These are phyloP conservation scores for Cladophialophora yegresii DNA, from an alignment of 2,329 filamentous ascomycete species.

Conservation along the genomic window DNA sequence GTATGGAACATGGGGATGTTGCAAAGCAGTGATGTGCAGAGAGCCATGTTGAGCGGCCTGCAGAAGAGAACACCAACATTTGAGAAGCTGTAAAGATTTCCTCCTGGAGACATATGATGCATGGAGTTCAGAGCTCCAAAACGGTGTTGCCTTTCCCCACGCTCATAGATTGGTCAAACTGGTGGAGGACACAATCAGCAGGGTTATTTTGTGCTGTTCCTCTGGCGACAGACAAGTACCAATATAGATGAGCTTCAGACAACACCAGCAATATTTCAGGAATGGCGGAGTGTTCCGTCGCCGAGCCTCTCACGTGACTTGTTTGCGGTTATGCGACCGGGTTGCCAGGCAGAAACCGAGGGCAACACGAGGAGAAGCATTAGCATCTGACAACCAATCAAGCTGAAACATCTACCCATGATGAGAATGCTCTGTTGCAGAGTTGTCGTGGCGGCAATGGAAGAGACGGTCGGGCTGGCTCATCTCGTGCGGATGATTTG, in stretches of 20 bases:
- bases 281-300: conserved; percentile 5
- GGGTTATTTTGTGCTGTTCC: conserved; percentile 17
- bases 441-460: not conserved
- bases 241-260: not conserved
- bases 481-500: not conserved
- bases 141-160: not conserved
- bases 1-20: conserved; percentile 85
- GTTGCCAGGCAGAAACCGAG: conserved; percentile 11
- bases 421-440: conserved; percentile 6
- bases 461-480: not conserved
- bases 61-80: conserved; percentile 79
- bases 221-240: conserved; percentile 2
- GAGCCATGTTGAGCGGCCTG: conserved; percentile 73
- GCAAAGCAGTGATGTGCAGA: conserved; percentile 75
- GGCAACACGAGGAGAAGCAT: not conserved
- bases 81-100: conserved; percentile 67
- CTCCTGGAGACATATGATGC: not conserved
- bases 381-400: conserved; percentile 4
- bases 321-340: not conserved
- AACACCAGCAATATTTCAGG: not conserved
- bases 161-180: conserved; percentile 2
- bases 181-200: conserved; percentile 11
- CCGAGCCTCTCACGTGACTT: conserved; percentile 19
- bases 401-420: not conserved
- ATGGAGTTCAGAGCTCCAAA: not conserved